These are phyloP conservation scores for Sordariomycetes sp. DNA, from an alignment of 2,329 filamentous ascomycete genomes.

Conservation along the genomic window DNA sequence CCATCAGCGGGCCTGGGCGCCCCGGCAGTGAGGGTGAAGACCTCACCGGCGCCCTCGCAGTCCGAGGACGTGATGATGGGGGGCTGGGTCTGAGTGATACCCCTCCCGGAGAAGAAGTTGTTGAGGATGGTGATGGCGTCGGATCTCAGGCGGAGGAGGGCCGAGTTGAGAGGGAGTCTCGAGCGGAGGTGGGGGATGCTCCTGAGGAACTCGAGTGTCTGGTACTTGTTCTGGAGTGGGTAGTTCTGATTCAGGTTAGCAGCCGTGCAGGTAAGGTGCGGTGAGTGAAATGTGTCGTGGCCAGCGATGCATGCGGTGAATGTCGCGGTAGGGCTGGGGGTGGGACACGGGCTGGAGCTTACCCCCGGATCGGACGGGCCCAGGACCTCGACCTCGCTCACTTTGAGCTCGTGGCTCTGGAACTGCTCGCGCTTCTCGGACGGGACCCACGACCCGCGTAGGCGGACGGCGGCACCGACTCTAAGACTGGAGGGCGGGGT, in stretches of 20 bases:
- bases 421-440: constrained; percentile 57
- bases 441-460: constrained; percentile 64
- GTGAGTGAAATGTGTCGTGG: constrained; percentile 1
- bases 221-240: constrained; percentile 93
- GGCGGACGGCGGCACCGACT: constrained; percentile 65
- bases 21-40: constrained; percentile 58
- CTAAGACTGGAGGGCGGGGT: constrained; percentile 46
- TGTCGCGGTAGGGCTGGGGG: not conserved
- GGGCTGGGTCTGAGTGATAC: constrained; percentile 76
- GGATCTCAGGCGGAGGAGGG: constrained; percentile 72
- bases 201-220: constrained; percentile 77
- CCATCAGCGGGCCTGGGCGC: constrained; percentile 12
- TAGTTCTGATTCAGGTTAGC: constrained; percentile 46
- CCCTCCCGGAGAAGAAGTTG: constrained; percentile 57
- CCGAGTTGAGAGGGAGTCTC: constrained; percentile 67
- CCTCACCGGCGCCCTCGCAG: constrained; percentile 91
- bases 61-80: constrained; percentile 94
- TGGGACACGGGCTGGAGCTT: constrained; percentile 18
- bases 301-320: not conserved
- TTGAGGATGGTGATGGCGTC: constrained; percentile 61
- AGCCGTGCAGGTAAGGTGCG: not conserved
- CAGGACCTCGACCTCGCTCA: constrained; percentile 53
- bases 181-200: constrained; percentile 77
- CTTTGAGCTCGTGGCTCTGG: constrained; percentile 59
- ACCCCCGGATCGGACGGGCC: constrained; percentile 72